Evolutionary conservation across 352 stramenopile genomes (phyloP).

Genomic region (Peronospora belbahrii): DNA sequence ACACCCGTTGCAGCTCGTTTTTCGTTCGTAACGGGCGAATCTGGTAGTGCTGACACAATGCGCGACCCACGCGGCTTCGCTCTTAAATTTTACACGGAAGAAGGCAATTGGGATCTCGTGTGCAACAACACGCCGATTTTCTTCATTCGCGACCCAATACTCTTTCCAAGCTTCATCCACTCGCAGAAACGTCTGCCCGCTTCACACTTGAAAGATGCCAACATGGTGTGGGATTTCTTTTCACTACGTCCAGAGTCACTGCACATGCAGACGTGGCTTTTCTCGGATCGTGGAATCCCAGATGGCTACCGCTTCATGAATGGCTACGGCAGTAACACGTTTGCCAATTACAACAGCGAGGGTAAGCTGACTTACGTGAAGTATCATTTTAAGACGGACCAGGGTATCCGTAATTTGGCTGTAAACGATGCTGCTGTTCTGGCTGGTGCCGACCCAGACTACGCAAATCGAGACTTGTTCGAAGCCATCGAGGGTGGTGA

Average conservation of each 20-base stretch:
- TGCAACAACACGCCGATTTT: slow-evolving; percentile 78
- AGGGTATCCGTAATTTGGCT: slow-evolving; percentile 72
- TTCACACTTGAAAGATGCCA: slow-evolving; percentile 70
- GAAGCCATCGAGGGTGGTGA: slow-evolving; percentile 65
- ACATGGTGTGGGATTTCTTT: slow-evolving; percentile 87
- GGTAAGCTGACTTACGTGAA: slow-evolving; percentile 76
- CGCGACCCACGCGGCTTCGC: slow-evolving; percentile 82
- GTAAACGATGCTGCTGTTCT: slow-evolving; percentile 57
- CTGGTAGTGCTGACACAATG: slow-evolving; percentile 63
- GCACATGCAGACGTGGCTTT: slow-evolving; percentile 78
- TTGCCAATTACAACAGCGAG: slow-evolving; percentile 69
- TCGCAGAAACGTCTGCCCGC: slow-evolving; percentile 83
- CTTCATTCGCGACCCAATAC: neutral
- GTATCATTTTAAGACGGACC: slow-evolving; percentile 88
- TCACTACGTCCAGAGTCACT: slow-evolving; percentile 73
- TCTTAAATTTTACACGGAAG: slow-evolving; percentile 88
- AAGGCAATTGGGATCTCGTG: slow-evolving; percentile 88
- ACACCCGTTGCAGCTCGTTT: slow-evolving; percentile 82
- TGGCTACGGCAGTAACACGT: slow-evolving; percentile 86
- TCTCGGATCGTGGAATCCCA: slow-evolving; percentile 79
- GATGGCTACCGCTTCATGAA: slow-evolving; percentile 84
- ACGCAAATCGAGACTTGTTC: slow-evolving; percentile 83
- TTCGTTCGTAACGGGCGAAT: slow-evolving; percentile 70
- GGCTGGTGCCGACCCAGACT: slow-evolving; percentile 61
- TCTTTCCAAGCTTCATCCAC: slow-evolving; percentile 77